Conservation (phyloP, 2,329 filamentous ascomycete genomes). For the Diaporthe sp. region DNA sequence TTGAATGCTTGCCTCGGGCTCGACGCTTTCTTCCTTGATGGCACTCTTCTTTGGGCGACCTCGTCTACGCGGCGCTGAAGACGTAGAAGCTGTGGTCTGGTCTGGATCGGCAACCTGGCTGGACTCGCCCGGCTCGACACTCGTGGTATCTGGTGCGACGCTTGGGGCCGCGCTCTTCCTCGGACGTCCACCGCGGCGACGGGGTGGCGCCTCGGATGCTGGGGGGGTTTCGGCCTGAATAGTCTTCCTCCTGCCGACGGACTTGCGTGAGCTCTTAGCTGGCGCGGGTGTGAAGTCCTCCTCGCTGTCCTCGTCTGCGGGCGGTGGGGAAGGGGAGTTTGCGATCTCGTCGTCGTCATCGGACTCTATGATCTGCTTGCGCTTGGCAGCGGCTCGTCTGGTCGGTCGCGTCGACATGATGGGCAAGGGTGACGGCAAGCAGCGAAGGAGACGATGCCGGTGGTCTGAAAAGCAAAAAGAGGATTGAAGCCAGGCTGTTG, state of each 20-base stretch:
- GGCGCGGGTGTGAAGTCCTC: slow-evolving; percentile 87
- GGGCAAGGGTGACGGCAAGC: slow-evolving; percentile 24
- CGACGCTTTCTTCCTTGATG: slow-evolving; percentile 40
- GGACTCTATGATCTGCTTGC: slow-evolving; percentile 82
- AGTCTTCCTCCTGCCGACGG: slow-evolving; percentile 51
- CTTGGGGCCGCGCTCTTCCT: slow-evolving; percentile 57
- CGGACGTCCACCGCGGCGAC: slow-evolving; percentile 55
- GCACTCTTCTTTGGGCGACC: slow-evolving; percentile 38
- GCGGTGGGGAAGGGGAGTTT: slow-evolving; percentile 58
- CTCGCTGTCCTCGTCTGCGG: slow-evolving; percentile 70
- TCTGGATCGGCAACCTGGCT: slow-evolving; percentile 35
- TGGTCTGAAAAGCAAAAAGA: background rate
- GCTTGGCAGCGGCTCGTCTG: slow-evolving; percentile 70
- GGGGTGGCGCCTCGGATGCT: slow-evolving; percentile 54
- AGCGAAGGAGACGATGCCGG: slow-evolving; percentile 21
- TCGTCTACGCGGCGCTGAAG: slow-evolving; percentile 30
- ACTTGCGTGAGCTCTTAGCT: slow-evolving; percentile 60
- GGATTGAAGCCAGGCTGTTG: slow-evolving; percentile 5
- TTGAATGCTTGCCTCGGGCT: slow-evolving; percentile 38
- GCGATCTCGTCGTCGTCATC: slow-evolving; percentile 84
- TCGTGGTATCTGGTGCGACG: slow-evolving; percentile 51
- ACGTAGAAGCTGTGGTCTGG: slow-evolving; percentile 12
- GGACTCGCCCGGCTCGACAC: slow-evolving; percentile 63
- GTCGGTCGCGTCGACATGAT: slow-evolving; percentile 59
- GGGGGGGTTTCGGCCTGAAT: slow-evolving; percentile 40